Conservation (phyloP, 208 protist species). For the Leishmania amazonensis region DNA sequence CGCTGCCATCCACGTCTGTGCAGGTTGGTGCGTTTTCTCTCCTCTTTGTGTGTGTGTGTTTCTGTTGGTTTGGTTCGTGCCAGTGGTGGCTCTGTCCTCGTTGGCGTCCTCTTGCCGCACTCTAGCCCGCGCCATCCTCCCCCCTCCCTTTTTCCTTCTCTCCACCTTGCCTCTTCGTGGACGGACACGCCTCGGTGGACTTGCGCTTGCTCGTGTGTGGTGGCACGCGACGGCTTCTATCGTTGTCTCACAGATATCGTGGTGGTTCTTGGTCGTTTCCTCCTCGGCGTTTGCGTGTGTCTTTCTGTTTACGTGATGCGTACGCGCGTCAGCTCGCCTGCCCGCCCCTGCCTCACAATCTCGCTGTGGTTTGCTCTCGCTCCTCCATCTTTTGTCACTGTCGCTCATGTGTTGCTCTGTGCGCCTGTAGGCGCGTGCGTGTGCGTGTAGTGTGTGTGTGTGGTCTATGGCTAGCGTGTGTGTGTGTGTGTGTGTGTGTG, state of each 20-base stretch:
- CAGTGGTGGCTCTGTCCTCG: not conserved
- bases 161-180: not conserved
- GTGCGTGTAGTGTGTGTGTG: constrained; percentile 3
- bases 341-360: not conserved
- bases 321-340: not conserved
- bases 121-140: not conserved
- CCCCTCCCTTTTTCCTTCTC: not conserved
- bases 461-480: not conserved
- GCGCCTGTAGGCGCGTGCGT: constrained; percentile 2
- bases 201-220: not conserved
- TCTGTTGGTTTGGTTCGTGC: not conserved
- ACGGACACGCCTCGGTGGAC: not conserved
- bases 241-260: not conserved
- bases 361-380: constrained; percentile 4
- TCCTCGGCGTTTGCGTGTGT: not conserved
- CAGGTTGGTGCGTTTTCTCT: not conserved
- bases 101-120: too few species aligned
- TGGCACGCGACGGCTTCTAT: not conserved
- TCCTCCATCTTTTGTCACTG: not conserved
- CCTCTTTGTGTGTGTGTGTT: not conserved
- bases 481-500: too few species aligned
- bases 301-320: not conserved
- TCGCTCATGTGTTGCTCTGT: constrained; percentile 23
- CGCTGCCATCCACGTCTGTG: not conserved
- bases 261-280: not conserved